These are phyloP conservation scores for Aureobasidium sp. DNA, from an alignment of 2,329 filamentous ascomycete species.

Conservation along the genomic window DNA sequence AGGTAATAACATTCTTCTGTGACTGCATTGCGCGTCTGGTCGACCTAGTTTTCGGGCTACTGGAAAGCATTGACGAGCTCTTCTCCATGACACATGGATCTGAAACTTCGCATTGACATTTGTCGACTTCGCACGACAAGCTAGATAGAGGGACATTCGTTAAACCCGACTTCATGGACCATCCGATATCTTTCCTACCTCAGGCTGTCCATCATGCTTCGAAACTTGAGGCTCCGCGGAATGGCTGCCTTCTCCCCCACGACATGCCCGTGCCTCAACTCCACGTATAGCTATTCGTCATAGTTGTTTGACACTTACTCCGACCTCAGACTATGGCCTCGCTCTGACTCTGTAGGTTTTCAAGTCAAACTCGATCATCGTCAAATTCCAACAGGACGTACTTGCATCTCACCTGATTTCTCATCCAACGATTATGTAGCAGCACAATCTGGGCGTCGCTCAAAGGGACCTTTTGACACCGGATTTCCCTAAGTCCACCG, in stretches of 20 bases:
- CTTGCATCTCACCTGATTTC: neutral
- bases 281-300: neutral
- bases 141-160: too few species aligned
- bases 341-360: neutral
- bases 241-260: neutral
- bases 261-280: neutral
- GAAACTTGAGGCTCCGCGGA: neutral
- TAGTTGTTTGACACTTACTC: neutral
- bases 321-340: neutral
- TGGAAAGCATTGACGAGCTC: neutral
- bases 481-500: neutral
- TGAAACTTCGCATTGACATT: neutral
- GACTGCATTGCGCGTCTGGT: neutral
- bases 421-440: neutral
- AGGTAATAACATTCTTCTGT: neutral
- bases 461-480: neutral
- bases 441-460: too few species aligned
- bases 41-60: neutral
- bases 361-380: neutral
- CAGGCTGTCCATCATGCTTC: constrained; percentile 1
- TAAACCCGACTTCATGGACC: neutral
- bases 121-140: neutral
- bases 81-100: neutral
- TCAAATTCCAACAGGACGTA: neutral
- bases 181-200: neutral